Conservation (phyloP, 2,329 filamentous ascomycete genomes). For the Aspergillus aculeatus region DNA sequence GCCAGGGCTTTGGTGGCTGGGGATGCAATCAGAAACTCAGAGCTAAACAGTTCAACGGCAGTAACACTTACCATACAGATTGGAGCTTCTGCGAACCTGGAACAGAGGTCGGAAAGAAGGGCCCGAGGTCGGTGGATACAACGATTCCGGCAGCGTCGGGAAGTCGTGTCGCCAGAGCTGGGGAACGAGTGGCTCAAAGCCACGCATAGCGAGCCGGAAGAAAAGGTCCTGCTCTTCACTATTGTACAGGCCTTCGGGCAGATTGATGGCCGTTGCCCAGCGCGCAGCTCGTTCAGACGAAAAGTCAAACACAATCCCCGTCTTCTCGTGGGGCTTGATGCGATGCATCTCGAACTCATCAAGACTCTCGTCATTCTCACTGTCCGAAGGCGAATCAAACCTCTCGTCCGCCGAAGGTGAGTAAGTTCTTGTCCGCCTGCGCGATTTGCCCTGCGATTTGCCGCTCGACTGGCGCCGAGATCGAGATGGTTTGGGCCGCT, state of each 20-base stretch:
- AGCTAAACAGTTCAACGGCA: background rate
- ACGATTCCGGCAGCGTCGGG: slow-evolving; percentile 50
- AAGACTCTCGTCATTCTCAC: background rate
- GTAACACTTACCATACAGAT: slow-evolving; percentile 46
- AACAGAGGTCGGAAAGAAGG: slow-evolving; percentile 48
- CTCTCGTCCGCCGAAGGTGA: background rate
- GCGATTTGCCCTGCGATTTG: no score
- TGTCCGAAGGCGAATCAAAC: background rate
- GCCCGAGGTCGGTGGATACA: slow-evolving; percentile 45
- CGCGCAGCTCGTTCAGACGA: slow-evolving; percentile 34
- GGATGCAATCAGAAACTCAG: background rate
- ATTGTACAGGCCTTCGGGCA: slow-evolving; percentile 50
- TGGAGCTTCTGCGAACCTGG: slow-evolving; percentile 38
- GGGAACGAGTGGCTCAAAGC: slow-evolving; percentile 57
- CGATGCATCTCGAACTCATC: background rate
- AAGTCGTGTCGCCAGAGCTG: slow-evolving; percentile 55
- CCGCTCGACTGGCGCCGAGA: background rate
- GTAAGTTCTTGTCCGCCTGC: background rate
- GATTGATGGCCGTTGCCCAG: slow-evolving; percentile 36
- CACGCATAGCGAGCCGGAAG: slow-evolving; percentile 54
- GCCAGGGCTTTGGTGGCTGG: slow-evolving; percentile 52
- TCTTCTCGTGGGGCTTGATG: slow-evolving; percentile 19
- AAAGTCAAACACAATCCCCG: slow-evolving; percentile 28
- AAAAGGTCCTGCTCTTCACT: slow-evolving; percentile 54
- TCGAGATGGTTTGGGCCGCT: background rate